phyloP scores from a whole-genome alignment of 805 yeast genomes.

The Tetrapisispora taiwanensis region DNA sequence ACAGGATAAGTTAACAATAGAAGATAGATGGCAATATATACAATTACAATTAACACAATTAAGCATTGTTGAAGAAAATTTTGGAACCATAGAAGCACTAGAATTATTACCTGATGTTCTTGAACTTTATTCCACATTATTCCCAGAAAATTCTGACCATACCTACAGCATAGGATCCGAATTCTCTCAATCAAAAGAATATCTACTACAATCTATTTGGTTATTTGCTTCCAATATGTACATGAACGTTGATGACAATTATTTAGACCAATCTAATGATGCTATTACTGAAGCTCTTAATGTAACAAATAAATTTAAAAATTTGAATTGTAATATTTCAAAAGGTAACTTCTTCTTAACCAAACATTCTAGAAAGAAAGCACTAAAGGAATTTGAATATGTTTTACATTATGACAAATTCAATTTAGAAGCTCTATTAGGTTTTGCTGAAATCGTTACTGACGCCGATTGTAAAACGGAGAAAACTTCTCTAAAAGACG shows the following conservation, averaged over 20 bases:
- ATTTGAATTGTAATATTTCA: conserved; percentile 21
- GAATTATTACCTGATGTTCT: conserved; percentile 61
- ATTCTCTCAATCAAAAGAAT: conserved; percentile 24
- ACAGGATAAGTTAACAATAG: conserved; percentile 7
- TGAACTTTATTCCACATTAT: conserved; percentile 43
- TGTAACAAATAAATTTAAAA: conserved; percentile 36
- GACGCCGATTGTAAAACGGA: conserved; percentile 26
- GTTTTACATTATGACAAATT: conserved; percentile 43
- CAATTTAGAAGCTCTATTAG: conserved; percentile 44
- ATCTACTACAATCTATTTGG: conserved; percentile 57
- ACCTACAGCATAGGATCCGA: conserved; percentile 9
- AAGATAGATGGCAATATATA: conserved; percentile 39
- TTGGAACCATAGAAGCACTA: conserved; percentile 49
- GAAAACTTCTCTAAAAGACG: not conserved
- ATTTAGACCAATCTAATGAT: conserved; percentile 51
- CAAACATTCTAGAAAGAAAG: conserved; percentile 32
- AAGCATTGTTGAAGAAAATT: conserved; percentile 51
- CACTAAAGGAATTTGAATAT: conserved; percentile 56
- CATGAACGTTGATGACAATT: conserved; percentile 35
- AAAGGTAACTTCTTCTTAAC: conserved; percentile 29
- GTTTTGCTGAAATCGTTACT: conserved; percentile 40
- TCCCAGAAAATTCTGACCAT: conserved; percentile 11
- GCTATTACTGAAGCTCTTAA: conserved; percentile 65
- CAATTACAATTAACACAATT: conserved; percentile 70
- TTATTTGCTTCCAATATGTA: conserved; percentile 61